A percentile compares a stretch with the other conserved stretches of the same genome.
These are phyloP conservation scores for Ramularia collo-cygni DNA, from an alignment of 2,329 filamentous ascomycete genomes.

Conservation along the genomic window DNA sequence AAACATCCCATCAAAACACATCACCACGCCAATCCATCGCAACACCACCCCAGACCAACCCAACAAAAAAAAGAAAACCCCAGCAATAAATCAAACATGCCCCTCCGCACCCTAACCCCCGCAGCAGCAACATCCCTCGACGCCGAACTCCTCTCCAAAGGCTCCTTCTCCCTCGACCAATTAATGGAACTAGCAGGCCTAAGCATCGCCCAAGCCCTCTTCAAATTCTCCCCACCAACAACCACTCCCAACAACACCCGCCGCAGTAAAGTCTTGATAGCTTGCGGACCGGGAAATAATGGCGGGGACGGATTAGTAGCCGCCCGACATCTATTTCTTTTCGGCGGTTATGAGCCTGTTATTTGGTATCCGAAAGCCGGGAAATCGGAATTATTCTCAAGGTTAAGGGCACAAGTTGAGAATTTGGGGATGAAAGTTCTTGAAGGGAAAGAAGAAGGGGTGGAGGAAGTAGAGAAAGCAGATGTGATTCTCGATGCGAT, in stretches of 20 bases:
- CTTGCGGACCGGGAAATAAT: slow-evolving; percentile 79
- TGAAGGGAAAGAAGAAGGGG: slow-evolving; percentile 64
- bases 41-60: too few relatives aligned
- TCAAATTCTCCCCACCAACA: slow-evolving; percentile 68
- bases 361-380: slow-evolving; percentile 91
- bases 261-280: slow-evolving; percentile 75
- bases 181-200: slow-evolving; percentile 95
- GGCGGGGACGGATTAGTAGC: slow-evolving; percentile 90
- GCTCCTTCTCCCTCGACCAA: slow-evolving; percentile 89
- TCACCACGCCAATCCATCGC: too few relatives aligned
- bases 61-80: too few relatives aligned
- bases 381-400: slow-evolving; percentile 85
- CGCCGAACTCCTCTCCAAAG: slow-evolving; percentile 83
- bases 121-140: slow-evolving; percentile 86
- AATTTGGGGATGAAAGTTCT: slow-evolving; percentile 69
- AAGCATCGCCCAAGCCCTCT: slow-evolving; percentile 87
- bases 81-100: slow-evolving; percentile 13
- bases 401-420: slow-evolving; percentile 75
- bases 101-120: slow-evolving; percentile 61
- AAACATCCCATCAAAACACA: neutral
- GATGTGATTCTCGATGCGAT: slow-evolving; percentile 89
- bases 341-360: slow-evolving; percentile 80
- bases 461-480: slow-evolving; percentile 61
- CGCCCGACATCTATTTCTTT: slow-evolving; percentile 83
- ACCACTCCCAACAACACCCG: slow-evolving; percentile 60